Evolutionary conservation across 148 eudicot genomes (phyloP), one percentile per base, ranked within the genome.

Genomic region (Vaccinium vitisidaea): DNA sequence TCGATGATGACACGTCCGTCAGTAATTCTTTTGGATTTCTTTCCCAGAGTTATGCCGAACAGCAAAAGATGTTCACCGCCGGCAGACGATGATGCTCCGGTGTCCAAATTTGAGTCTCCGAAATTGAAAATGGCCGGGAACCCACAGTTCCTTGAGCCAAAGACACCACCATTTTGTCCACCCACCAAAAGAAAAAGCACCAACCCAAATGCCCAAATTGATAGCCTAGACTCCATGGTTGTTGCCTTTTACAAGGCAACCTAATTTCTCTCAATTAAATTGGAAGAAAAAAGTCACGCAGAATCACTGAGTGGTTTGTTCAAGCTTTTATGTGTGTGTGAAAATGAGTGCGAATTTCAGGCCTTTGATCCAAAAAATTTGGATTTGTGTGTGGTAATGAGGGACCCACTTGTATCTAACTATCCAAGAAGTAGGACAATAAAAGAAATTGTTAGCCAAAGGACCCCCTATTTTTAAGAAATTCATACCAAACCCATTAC

Each of bases 61-160:
- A 43, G 74, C 32, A 69, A 27, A 11, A 23, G 32, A 15, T 2
- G 11, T 27, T 69, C 74, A 4, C 74, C 74, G 39, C 5, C 6
- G 16, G 18, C 74, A 0, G 39, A 11, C 2, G 74, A 69, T 10
- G 39, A 11, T 11, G 32, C 36, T 3, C 39, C 74, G 74, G 74
- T 69, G 74, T 69, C 74, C 7, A 43, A 69, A 69, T 69, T 69
- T 4, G 74, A 69, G 74, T 69, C 74, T 27, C 74, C 74, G 16
- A 69, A 69, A 30, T 69, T 69, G 74, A 69, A 69, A 25, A 69
- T 3, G 18, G 74, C 74, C 14, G 74, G 74, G 27, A 69, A 69
- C 74, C 74, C 39, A 69, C 74, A 69, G 16, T 69, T 69, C 4
- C 15, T 27, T 3, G 74, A 25, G 74, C 74, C 74, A 69, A 30